Conservation (phyloP, 1,284 basidiomycete species). For the Fomitopsis pinicola region DNA sequence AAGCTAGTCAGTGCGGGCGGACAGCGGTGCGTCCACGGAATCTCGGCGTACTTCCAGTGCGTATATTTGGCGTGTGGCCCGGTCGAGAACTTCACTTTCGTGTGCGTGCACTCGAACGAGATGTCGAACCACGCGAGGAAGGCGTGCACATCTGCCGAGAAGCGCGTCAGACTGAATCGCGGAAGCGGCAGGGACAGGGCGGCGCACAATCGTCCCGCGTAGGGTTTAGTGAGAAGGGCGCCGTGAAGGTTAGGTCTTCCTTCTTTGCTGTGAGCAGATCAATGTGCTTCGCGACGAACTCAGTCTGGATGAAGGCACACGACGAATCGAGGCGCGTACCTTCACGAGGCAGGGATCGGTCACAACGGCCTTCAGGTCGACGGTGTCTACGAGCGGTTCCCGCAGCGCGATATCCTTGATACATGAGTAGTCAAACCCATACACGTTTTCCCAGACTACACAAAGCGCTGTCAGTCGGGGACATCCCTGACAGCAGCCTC, state of each 20-base stretch:
- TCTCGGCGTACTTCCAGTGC: conserved; percentile 84
- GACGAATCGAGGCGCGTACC: conserved; percentile 35
- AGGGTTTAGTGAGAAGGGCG: conserved; percentile 77
- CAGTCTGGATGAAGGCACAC: neutral
- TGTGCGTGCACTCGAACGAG: conserved; percentile 94
- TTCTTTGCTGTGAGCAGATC: conserved; percentile 91
- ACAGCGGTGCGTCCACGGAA: neutral
- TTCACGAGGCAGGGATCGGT: conserved; percentile 87
- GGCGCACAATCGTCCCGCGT: conserved; percentile 90
- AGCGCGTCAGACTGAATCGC: conserved; percentile 5
- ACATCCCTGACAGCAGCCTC: neutral
- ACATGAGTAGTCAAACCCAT: conserved; percentile 99
- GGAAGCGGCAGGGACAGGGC: neutral
- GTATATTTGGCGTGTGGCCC: conserved; percentile 97
- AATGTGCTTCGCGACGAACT: conserved; percentile 59
- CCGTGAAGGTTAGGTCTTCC: conserved; percentile 88
- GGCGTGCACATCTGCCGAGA: conserved; percentile 82
- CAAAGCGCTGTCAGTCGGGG: neutral
- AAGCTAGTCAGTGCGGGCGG: neutral
- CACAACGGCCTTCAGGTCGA: conserved; percentile 90
- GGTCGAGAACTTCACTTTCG: conserved; percentile 92
- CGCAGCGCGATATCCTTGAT: conserved; percentile 98
- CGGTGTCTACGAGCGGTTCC: conserved; percentile 97
- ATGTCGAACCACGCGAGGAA: conserved; percentile 99
- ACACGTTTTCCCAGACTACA: conserved; percentile 98